Base-by-base conservation (phyloP, 768 basidiomycete genomes). In the Omphalotus guepiniiformis region DNA sequence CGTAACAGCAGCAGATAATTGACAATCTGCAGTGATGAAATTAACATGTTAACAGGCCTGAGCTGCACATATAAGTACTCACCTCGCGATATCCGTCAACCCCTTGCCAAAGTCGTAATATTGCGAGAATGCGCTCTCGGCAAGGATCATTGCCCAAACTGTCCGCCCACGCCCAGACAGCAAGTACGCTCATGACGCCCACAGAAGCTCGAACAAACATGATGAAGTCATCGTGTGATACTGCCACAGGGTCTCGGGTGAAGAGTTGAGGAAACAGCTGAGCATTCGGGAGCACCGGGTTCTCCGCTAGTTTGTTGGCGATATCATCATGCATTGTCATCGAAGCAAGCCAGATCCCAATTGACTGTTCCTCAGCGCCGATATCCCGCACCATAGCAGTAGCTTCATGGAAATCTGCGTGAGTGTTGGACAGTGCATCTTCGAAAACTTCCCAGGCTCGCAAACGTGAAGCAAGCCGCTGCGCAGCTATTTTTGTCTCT, bases 101-200 rank as follows among this genome's bases (percentile, higher is more conserved):
- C 22, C 65, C 67, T 63, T 86, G 83, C 84, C 83, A 87, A 19
- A 85, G 48, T 4, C 76, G 73, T 43, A 90, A 49, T 13, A 89
- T 70, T 6, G 75, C 78, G 6, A 90, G 64, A 1, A 78, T 71
- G 39, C 82, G 75, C 55, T 86, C 82, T 9, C 84, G 75, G 56
- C 83, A 85, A 11, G 64, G 64, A 48, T 79, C 74, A 46, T 82
- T 76, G 1, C 82, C 83, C 16, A 87, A 66, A 59, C 85, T 87
- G 55, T 90, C 88, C 11, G 88, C 79, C 84, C 87, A 92, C 3
- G 85, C 83, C 57, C 83, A 83, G 27, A 85, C 83, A 2, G 80
- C 80, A 12, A 91, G 64, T 12, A 88, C 79, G 42, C 74, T 71
- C 2, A 81, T 72, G 6, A 89, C 72, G 1, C 88, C 88, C 39